A percentile compares a stretch with the other conserved stretches of the same genome.
These are phyloP conservation scores for Lagenidium giganteum DNA, from an alignment of 352 stramenopile genomes.

Conservation along the genomic window DNA sequence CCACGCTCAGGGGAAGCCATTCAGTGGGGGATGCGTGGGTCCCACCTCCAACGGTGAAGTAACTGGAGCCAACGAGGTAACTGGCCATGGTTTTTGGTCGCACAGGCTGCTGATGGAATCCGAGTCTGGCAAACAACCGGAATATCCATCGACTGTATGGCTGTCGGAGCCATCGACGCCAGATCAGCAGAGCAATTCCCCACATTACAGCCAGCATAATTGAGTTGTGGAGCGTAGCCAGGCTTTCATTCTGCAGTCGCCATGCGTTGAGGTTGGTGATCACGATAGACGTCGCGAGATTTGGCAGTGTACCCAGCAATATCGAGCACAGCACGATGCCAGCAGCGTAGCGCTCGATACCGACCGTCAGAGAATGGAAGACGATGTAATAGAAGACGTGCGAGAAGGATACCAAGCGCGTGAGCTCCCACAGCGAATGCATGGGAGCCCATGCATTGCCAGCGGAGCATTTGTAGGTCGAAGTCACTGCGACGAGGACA, in stretches of 20 bases:
- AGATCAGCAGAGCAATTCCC: too few relatives aligned
- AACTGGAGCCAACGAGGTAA: too few relatives aligned
- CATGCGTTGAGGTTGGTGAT: conserved; percentile 15
- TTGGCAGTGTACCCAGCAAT: conserved; percentile 12
- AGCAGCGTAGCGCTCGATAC: conserved; percentile 4
- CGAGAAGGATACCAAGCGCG: conserved; percentile 11
- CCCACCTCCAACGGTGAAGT: too few relatives aligned
- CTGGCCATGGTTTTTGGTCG: too few relatives aligned
- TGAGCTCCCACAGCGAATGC: conserved; percentile 3
- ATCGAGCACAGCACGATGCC: conserved; percentile 3
- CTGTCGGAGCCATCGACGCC: too few relatives aligned
- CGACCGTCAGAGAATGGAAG: conserved; percentile 9
- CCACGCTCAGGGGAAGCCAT: conserved; percentile 16
- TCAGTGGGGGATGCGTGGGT: too few relatives aligned
- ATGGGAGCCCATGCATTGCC: conserved; percentile 1
- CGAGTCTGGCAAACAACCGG: too few relatives aligned
- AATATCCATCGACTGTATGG: too few relatives aligned
- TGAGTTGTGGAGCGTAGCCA: too few relatives aligned
- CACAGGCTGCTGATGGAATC: too few relatives aligned
- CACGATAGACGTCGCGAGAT: conserved; percentile 1
- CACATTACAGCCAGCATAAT: conserved; percentile 12
- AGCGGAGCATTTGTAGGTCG: conserved; percentile 15
- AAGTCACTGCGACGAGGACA: conserved; percentile 13
- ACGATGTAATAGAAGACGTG: conserved; percentile 19
- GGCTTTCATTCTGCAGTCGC: not conserved